A percentile compares a stretch with the other conserved stretches of the same genome.
These are phyloP conservation scores for Schizonepeta tenuifolia DNA, from an alignment of 257 asterid genomes.

Conservation along the genomic window DNA sequence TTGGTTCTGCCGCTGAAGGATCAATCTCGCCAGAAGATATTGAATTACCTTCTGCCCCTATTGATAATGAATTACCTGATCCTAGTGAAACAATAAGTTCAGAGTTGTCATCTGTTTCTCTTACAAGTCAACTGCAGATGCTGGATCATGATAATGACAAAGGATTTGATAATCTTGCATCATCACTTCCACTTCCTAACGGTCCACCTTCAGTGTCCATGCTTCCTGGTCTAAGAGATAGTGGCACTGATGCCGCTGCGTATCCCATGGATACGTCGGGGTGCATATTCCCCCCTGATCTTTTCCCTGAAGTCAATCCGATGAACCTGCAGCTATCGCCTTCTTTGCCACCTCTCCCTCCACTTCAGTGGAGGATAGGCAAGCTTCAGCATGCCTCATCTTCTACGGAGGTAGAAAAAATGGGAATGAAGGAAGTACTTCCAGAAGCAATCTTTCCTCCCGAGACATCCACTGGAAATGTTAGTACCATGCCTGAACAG, in stretches of 20 bases:
- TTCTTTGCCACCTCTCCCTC: conserved; percentile 96
- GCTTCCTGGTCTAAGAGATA: conserved; percentile 39
- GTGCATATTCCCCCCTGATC: conserved; percentile 41
- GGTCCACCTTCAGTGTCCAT: conserved; percentile 39
- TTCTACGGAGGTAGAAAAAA: conserved; percentile 38
- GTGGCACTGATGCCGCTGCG: conserved; percentile 38
- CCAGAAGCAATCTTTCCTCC: conserved; percentile 21
- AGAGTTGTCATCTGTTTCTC: conserved; percentile 36
- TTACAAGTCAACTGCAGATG: conserved; percentile 35
- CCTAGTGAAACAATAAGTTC: conserved; percentile 27
- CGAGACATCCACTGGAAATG: conserved; percentile 18
- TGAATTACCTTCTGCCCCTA: conserved; percentile 36
- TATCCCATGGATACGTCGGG: conserved; percentile 36
- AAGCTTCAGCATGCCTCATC: conserved; percentile 56
- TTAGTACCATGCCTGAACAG: conserved; percentile 39
- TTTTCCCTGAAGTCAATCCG: conserved; percentile 43
- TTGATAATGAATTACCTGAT: conserved; percentile 39
- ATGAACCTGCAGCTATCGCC: conserved; percentile 57
- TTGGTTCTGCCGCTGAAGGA: conserved; percentile 37
- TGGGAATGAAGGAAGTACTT: conserved; percentile 24
- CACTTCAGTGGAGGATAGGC: conserved; percentile 89
- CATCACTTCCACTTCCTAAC: conserved; percentile 32
- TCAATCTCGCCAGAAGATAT: conserved; percentile 27
- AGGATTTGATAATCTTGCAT: conserved; percentile 34
- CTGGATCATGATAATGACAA: conserved; percentile 36